Evolutionary conservation across 2,329 filamentous ascomycete genomes (phyloP).

Genomic region (Catunica adiposa): DNA sequence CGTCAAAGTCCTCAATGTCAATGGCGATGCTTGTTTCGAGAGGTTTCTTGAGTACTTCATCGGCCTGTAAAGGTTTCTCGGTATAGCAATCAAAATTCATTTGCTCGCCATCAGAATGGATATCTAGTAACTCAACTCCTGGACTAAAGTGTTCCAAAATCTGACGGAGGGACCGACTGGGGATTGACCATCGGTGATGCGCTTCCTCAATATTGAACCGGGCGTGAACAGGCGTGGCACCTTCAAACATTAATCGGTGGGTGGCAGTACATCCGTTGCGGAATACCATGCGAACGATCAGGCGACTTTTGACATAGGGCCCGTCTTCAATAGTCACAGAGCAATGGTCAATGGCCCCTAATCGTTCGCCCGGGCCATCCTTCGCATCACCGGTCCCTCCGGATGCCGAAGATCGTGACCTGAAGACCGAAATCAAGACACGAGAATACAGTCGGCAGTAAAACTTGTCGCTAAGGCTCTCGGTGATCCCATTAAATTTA

Average conservation of each 20-base stretch:
- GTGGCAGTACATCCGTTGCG: slow-evolving; percentile 63
- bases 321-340: slow-evolving; percentile 60
- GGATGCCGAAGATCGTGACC: slow-evolving; percentile 40
- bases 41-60: slow-evolving; percentile 61
- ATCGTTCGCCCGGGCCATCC: slow-evolving; percentile 31
- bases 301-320: slow-evolving; percentile 51
- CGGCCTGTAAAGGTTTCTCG: slow-evolving; percentile 55
- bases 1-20: slow-evolving; percentile 60
- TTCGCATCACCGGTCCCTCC: slow-evolving; percentile 41
- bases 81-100: slow-evolving; percentile 70
- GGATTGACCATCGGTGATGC: slow-evolving; percentile 55
- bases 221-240: slow-evolving; percentile 56
- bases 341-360: slow-evolving; percentile 56
- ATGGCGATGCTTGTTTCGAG: slow-evolving; percentile 65
- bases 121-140: slow-evolving; percentile 64
- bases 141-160: slow-evolving; percentile 68
- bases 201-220: slow-evolving; percentile 54
- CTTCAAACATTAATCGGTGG: slow-evolving; percentile 60
- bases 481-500: slow-evolving; percentile 41
- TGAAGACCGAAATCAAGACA: slow-evolving; percentile 53
- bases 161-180: slow-evolving; percentile 53
- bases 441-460: slow-evolving; percentile 51
- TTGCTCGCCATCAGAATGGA: slow-evolving; percentile 56
- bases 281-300: slow-evolving; percentile 58
- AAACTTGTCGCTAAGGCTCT: slow-evolving; percentile 37